Evolutionary conservation across 2,329 filamentous ascomycete species (phyloP).

Genomic region (Fusarium sp.): DNA sequence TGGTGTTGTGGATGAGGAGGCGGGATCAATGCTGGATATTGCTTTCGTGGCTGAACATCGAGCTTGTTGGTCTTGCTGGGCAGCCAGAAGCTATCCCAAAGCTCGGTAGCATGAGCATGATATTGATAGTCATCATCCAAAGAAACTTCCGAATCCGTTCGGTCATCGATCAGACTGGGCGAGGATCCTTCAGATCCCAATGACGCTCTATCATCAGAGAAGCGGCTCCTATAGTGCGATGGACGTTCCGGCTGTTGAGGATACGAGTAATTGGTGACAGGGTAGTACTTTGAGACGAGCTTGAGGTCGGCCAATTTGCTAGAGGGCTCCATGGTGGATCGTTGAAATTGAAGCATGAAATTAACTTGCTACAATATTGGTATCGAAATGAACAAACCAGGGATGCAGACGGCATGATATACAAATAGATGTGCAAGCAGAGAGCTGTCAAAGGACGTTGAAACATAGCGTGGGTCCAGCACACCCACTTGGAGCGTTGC

Average conservation of each 20-base stretch:
- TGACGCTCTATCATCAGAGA: constrained; percentile 53
- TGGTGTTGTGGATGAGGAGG: constrained; percentile 42
- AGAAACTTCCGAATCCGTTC: constrained; percentile 62
- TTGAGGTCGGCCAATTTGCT: constrained; percentile 53
- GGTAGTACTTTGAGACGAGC: constrained; percentile 54
- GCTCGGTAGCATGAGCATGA: constrained; percentile 55
- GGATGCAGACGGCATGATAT: constrained; percentile 46
- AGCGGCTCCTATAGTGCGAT: constrained; percentile 32
- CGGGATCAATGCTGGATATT: constrained; percentile 48
- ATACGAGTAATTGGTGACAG: constrained; percentile 56
- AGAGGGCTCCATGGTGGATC: constrained; percentile 51
- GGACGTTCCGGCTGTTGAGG: constrained; percentile 46
- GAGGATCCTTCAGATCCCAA: constrained; percentile 58
- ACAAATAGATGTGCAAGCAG: constrained; percentile 40
- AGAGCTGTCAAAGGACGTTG: constrained; percentile 36
- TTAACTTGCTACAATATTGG: constrained; percentile 40
- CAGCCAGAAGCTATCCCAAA: constrained; percentile 65
- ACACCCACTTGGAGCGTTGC: constrained; percentile 33
- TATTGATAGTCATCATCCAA: constrained; percentile 63
- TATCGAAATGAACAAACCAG: constrained; percentile 34
- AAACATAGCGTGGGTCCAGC: constrained; percentile 43
- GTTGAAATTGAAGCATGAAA: constrained; percentile 33
- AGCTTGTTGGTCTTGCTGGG: constrained; percentile 22
- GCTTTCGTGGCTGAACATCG: constrained; percentile 40
- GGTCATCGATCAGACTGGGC: constrained; percentile 63